Evolutionary conservation across 2,329 filamentous ascomycete genomes (phyloP).

Genomic region (Penicillium psychrosexuale): DNA sequence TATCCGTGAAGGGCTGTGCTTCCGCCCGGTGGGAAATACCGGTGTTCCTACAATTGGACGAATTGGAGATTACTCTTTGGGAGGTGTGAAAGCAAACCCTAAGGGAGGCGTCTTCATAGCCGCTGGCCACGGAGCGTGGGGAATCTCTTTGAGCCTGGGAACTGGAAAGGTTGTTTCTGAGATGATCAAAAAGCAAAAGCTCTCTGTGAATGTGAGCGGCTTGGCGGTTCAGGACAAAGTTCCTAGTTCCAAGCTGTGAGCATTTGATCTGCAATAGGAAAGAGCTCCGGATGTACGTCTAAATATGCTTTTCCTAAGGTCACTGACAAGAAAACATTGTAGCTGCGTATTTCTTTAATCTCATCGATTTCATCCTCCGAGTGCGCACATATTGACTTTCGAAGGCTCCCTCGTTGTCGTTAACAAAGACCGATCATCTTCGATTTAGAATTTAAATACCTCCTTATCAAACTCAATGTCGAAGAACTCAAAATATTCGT

Average conservation of each 20-base stretch:
- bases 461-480: background rate
- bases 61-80: slow-evolving; percentile 57
- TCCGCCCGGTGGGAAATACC: slow-evolving; percentile 64
- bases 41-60: slow-evolving; percentile 63
- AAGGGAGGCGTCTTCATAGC: slow-evolving; percentile 65
- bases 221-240: slow-evolving; percentile 39
- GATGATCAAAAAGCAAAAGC: slow-evolving; percentile 58
- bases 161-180: slow-evolving; percentile 70
- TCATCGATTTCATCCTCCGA: background rate
- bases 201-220: slow-evolving; percentile 59
- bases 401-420: background rate
- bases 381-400: background rate
- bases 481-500: too few species aligned
- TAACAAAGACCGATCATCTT: background rate
- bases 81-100: slow-evolving; percentile 39
- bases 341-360: background rate
- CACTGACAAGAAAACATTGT: background rate
- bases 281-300: background rate
- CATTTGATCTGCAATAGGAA: background rate
- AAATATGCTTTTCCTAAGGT: background rate
- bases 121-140: slow-evolving; percentile 74
- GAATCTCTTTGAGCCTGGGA: slow-evolving; percentile 62
- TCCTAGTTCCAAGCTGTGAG: background rate
- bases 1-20: slow-evolving; percentile 66
- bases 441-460: background rate